Evolutionary conservation across 2,329 filamentous ascomycete species (phyloP).

Genomic region (Grosmannia huntii): DNA sequence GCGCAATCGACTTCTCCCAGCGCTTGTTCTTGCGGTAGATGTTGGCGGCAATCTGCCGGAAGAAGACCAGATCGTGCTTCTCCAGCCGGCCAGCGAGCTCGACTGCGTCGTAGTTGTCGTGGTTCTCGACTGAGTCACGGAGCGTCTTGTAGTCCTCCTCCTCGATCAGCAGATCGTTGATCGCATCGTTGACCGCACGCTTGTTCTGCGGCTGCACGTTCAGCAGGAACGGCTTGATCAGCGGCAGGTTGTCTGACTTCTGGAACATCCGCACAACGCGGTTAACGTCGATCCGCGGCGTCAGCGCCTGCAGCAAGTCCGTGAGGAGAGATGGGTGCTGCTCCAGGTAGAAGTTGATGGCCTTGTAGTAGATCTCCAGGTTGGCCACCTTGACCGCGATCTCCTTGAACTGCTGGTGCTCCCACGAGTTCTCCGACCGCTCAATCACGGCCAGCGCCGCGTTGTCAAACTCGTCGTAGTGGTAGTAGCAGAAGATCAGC

Average conservation of each 20-base stretch:
- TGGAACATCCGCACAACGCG: constrained; percentile 99
- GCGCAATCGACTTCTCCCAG: constrained; percentile 96
- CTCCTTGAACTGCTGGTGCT: constrained; percentile 99
- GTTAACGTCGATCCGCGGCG: constrained; percentile 92
- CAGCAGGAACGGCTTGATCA: constrained; percentile 97
- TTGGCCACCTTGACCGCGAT: constrained; percentile 96
- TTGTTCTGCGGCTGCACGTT: constrained; percentile 97
- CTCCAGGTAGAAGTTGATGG: constrained; percentile 92
- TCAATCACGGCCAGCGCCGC: constrained; percentile 96
- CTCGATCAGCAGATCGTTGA: constrained; percentile 95
- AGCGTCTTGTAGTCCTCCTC: constrained; percentile 99
- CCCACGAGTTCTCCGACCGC: constrained; percentile 93
- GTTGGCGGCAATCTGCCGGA: constrained; percentile 93
- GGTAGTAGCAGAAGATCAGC: constrained; percentile 93
- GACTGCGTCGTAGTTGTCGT: constrained; percentile 96
- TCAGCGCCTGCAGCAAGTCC: constrained; percentile 85
- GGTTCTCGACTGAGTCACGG: constrained; percentile 93
- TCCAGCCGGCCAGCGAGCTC: constrained; percentile 85
- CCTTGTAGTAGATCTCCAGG: constrained; percentile 97
- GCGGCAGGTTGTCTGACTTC: constrained; percentile 92
- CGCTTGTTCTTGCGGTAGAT: constrained; percentile 99
- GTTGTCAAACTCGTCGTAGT: constrained; percentile 98
- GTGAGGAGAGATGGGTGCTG: constrained; percentile 92
- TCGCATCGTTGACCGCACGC: constrained; percentile 92
- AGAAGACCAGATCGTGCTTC: constrained; percentile 97